Percentiles rank a stretch among this genome's conserved stretches.
phyloP scores from a whole-genome alignment of 2,329 filamentous ascomycete genomes.

The Verticillium zaregamsianum region DNA sequence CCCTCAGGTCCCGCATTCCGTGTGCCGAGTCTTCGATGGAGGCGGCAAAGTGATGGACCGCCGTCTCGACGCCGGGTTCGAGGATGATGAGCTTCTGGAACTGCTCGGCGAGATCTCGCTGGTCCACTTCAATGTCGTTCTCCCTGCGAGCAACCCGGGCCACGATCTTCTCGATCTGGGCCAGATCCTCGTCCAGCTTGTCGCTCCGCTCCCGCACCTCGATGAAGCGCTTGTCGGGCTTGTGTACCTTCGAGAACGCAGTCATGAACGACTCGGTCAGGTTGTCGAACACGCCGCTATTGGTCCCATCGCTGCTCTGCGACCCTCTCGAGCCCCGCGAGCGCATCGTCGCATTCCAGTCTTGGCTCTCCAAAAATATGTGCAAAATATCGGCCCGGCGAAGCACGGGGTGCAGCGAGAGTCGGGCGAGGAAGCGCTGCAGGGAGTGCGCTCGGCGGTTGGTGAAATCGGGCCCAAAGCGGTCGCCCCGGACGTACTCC shows the following conservation, averaged over 20 bases:
- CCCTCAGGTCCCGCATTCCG: constrained; percentile 75
- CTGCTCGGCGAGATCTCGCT: constrained; percentile 85
- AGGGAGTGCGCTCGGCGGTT: constrained; percentile 82
- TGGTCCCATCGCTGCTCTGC: constrained; percentile 40
- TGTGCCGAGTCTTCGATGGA: constrained; percentile 79
- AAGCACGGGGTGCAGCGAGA: constrained; percentile 84
- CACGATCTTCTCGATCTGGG: constrained; percentile 93
- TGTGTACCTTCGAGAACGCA: constrained; percentile 93
- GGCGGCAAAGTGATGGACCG: constrained; percentile 80
- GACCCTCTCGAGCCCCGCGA: constrained; percentile 65
- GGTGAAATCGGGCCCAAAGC: constrained; percentile 92
- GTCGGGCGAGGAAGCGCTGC: constrained; percentile 81
- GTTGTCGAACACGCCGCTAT: constrained; percentile 81
- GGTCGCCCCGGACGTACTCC: constrained; percentile 95
- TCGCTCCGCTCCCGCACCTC: constrained; percentile 90
- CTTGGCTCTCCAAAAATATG: constrained; percentile 84
- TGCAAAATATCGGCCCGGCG: constrained; percentile 79
- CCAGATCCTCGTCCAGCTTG: constrained; percentile 90
- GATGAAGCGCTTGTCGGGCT: constrained; percentile 89
- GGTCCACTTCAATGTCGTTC: constrained; percentile 80
- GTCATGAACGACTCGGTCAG: constrained; percentile 97
- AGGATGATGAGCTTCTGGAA: constrained; percentile 90
- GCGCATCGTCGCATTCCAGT: constrained; percentile 97
- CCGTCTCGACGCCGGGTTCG: constrained; percentile 79
- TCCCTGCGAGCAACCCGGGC: constrained; percentile 85